Conservation (phyloP, 108 stramenopile genomes). For the Pseudonitzschia delicatissima region DNA sequence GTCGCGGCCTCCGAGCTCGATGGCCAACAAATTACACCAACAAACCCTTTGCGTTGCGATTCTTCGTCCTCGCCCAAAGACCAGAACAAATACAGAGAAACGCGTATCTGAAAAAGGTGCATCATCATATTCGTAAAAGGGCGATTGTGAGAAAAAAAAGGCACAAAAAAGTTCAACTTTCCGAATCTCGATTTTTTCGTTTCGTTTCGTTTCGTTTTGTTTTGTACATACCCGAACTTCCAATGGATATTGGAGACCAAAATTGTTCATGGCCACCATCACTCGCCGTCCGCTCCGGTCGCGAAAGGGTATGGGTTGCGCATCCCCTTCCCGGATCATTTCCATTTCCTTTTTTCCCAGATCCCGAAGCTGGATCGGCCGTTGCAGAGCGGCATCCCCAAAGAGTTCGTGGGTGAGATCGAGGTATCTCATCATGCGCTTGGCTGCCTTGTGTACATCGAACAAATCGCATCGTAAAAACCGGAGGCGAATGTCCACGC, state of each 20-base stretch:
- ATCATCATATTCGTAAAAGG: background rate
- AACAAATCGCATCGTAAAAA: conserved; percentile 40
- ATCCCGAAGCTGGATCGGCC: conserved; percentile 17
- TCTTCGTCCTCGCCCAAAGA: background rate
- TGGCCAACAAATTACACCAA: conserved; percentile 9
- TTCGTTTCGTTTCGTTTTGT: background rate
- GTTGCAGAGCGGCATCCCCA: conserved; percentile 16
- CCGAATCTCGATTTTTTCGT: too few species aligned
- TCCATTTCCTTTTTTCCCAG: conserved; percentile 10
- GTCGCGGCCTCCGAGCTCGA: background rate
- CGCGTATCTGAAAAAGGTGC: background rate
- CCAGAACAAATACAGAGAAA: background rate
- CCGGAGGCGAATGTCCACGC: conserved; percentile 26
- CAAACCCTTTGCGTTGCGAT: conserved; percentile 6
- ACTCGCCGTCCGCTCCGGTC: conserved; percentile 6
- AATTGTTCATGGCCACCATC: conserved; percentile 1
- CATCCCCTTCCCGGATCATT: conserved; percentile 3
- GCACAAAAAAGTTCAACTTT: too few species aligned
- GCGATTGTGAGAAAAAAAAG: background rate
- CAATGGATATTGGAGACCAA: conserved; percentile 13
- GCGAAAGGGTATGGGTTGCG: conserved; percentile 4
- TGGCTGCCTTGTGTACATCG: conserved; percentile 27
- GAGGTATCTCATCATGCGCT: conserved; percentile 22
- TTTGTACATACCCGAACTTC: conserved; percentile 4
- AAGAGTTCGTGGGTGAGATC: conserved; percentile 34